Base-by-base conservation (phyloP, 768 basidiomycete species). In the Mycena olivaceomarginata region DNA sequence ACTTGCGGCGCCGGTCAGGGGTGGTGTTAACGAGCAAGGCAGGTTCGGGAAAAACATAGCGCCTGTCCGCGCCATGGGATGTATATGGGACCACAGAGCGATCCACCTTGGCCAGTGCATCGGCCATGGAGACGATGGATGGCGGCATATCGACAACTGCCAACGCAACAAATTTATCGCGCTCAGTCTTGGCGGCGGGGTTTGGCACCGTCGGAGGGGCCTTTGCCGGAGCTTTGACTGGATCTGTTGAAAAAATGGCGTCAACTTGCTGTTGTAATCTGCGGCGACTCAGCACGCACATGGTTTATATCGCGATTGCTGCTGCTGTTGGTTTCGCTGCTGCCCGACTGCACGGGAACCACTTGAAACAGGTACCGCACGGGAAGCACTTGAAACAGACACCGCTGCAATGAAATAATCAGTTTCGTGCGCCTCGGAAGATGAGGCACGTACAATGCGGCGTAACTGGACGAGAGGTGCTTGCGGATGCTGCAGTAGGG, bases 31-130 rank as follows among this genome's bases (percentile, higher is more conserved):
- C 64, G 12, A 65, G 12, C 18, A 65, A 31, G 43, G 64, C 64
- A 20, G 64, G 64, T 13, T 65, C 64, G 2, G 64, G 64, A 22
- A 65, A 43, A 10, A 65, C 64, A 31, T 65, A 65, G 12, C n/a
- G 20, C 15, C 4, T 60, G 31, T 60, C 59, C 5, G 43, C 22
- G n/a, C 5, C 41, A 20, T 9, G 0, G 12, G 6, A 4, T 5
- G 64, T 40, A 13, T 20, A 65, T 13, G 64, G 39, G 4, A 4
- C 9, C 4, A 43, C 22, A 4, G 43, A n/a, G 2, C 63, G 31
- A 46, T 65, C 43, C 5, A 65, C 64, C 16, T 6, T 2, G 5
- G 22, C 43, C 2, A 65, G 64, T 22, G 43, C 64, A 9, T 45
- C 22, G n/a, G 45, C 41, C 63, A 12, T 16, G 11, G 11, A 11